Percentiles rank a stretch among this genome's conserved stretches.
Conservation (phyloP, 345 rosid genomes). For the Limnanthes douglasii region DNA sequence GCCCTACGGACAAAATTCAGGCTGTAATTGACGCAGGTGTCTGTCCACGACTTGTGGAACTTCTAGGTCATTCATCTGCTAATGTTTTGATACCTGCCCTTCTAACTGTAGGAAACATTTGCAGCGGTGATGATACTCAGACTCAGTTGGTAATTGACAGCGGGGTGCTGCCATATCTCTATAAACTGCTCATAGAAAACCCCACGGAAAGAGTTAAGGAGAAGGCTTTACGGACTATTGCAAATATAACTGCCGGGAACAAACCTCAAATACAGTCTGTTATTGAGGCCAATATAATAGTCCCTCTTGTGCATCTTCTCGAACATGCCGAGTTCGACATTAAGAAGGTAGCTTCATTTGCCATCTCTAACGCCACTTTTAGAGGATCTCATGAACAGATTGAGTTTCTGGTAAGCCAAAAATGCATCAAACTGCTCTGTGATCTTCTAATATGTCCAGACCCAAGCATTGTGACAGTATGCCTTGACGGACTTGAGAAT, state of each 20-base stretch:
- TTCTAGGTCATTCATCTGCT: conserved; percentile 67
- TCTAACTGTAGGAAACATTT: conserved; percentile 67
- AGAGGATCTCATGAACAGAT: conserved; percentile 82
- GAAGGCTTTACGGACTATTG: conserved; percentile 88
- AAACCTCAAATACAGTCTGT: conserved; percentile 76
- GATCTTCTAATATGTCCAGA: conserved; percentile 71
- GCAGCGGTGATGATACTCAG: conserved; percentile 77
- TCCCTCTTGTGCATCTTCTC: conserved; percentile 66
- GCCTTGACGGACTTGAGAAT: conserved; percentile 80
- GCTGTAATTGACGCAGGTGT: conserved; percentile 76
- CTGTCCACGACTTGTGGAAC: conserved; percentile 69
- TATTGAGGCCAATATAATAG: conserved; percentile 47
- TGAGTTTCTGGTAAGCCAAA: conserved; percentile 61
- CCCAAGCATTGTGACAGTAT: conserved; percentile 73
- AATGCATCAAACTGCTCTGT: conserved; percentile 75
- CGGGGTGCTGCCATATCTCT: conserved; percentile 51
- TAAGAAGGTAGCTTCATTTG: conserved; percentile 88
- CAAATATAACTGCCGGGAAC: conserved; percentile 82
- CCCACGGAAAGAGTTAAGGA: conserved; percentile 77
- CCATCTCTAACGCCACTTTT: conserved; percentile 78
- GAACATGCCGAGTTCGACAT: conserved; percentile 74
- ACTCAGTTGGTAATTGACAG: conserved; percentile 79
- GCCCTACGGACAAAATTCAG: conserved; percentile 82
- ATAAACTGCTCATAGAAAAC: conserved; percentile 55
- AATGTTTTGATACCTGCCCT: conserved; percentile 81